Evolutionary conservation across 73 alveolate species (phyloP), one percentile per base, ranked within the genome.

Genomic region (Paramecium sexaurelia): DNA sequence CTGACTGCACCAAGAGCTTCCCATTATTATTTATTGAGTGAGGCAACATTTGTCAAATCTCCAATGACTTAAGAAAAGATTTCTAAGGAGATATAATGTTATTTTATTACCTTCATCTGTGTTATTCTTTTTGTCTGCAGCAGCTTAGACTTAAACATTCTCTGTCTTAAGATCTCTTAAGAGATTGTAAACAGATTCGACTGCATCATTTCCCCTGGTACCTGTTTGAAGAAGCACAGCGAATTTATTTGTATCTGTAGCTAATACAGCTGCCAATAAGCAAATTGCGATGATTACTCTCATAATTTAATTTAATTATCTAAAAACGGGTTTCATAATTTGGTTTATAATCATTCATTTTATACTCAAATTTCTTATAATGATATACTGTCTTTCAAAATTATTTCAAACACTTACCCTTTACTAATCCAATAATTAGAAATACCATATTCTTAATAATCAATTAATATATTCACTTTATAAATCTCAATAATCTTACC

Each of bases 151-250:
- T 37, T 78, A 36, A 43, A 78, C 90, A 78, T 78, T 78, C 90
- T 78, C 90, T 40, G 90, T 78, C 90, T 78, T 78, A 7, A 78
- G 27, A 43, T 78, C 90, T 78, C 90, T 78, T 15, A 78, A 45
- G 22, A 78, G 73, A 78, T 78, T 78, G 90, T 78, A 78, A 22
- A 78, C 90, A 41, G 90, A 78, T 45, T 78, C 90, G 17, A 78
- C 90, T 22, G 90, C 90, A 43, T 78, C 90, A 78, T 78, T 78
- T 78, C 75, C 68, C 41, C 90, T 39, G 45, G 90, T 78, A 43
- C 90, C 90, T 19, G 90, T 15, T 45, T 78, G 55, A 37, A 78
- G 40, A 61, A 78, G 90, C 45, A 78, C 90, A 41, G 90, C 90
- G 40, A 78, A 78, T 45, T 78, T 78, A 61, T 78, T 78, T 78